Evolutionary conservation across 2,329 filamentous ascomycete genomes (phyloP), one percentile per base, ranked within the genome.

Genomic region (Calycina herbarum): DNA sequence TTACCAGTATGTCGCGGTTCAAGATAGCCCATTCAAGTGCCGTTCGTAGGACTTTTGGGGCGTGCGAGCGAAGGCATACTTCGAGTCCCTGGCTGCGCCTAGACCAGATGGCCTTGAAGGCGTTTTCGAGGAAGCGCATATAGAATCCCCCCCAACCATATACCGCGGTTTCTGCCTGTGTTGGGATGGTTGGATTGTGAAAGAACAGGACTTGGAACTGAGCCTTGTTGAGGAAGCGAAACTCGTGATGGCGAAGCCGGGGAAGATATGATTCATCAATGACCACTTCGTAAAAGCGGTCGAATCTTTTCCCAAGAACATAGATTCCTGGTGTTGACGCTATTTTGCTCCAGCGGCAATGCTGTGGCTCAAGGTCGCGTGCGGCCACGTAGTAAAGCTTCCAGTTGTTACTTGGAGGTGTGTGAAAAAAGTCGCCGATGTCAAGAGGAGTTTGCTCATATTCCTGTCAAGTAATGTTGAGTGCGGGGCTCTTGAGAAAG

Each of bases 301-400:
- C 40, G 29, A 29, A 29, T 51, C 17, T 61, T 42, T 63, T 61
- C n/a, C 60, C 48, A 62, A 60, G 7, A 68, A 66, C 40, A 35
- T 54, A 61, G 62, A 66, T 56, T 57, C 59, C 66, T 15, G 27
- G 24, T 54, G 33, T 45, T 62, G 57, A 66, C 13, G 1, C 1
- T 62, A 68, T 64, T 68, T 62, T 31, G 11, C 3, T 31, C 64
- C 56, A 68, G 40, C 57, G 27, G 33, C 61, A 68, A 64, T 62
- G 11, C 3, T 59, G 20, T 57, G 31, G 38, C 59, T 68, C 56
- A 24, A 64, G 48, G 38, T 51, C 5, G 35, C 61, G 59, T 42
- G 63, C n/a, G 65, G 40, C 15, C 15, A 67, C 38, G 31, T 29
- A 61, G 59, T 33, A 64, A 42, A 56, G 29, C 61, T 48, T 62